phyloP scores from a whole-genome alignment of 805 yeast species.

The Metschnikowia dekortorum region DNA sequence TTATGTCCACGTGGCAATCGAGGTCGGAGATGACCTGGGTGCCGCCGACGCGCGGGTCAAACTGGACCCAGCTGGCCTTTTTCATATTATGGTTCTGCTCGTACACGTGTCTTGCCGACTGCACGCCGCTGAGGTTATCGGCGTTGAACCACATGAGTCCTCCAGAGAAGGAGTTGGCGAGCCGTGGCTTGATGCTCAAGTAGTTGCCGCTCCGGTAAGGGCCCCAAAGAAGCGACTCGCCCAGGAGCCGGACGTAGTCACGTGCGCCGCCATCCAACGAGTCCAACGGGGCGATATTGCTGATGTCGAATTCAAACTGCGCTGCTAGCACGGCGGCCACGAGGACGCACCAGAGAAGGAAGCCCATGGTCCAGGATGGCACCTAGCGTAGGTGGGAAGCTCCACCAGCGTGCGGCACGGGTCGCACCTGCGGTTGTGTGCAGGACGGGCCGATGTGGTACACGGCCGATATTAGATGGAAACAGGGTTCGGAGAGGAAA shows the following conservation, averaged over 20 bases:
- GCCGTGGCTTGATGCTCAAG: slow-evolving; percentile 77
- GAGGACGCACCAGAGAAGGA: slow-evolving; percentile 2
- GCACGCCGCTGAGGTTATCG: slow-evolving; percentile 50
- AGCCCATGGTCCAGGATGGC: neutral
- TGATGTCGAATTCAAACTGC: slow-evolving; percentile 13
- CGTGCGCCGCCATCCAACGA: neutral
- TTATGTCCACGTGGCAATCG: slow-evolving; percentile 57
- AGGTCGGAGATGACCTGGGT: slow-evolving; percentile 66
- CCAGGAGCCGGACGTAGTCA: slow-evolving; percentile 1
- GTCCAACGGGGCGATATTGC: slow-evolving; percentile 5
- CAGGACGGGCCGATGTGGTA: no score
- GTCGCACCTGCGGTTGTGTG: no score
- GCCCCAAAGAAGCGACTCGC: slow-evolving; percentile 62
- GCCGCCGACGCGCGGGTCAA: slow-evolving; percentile 89
- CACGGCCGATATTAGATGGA: no score
- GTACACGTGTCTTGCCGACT: slow-evolving; percentile 65
- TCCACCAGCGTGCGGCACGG: no score
- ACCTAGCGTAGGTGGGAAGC: no score
- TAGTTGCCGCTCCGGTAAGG: slow-evolving; percentile 87
- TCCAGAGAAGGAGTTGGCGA: slow-evolving; percentile 68
- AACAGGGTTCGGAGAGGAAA: no score
- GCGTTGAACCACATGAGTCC: slow-evolving; percentile 89
- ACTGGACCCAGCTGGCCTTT: slow-evolving; percentile 80
- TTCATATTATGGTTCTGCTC: slow-evolving; percentile 67
- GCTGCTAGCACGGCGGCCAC: neutral